These are phyloP conservation scores for Schwanniomyces occidentalis DNA, from an alignment of 805 yeast genomes.

Conservation along the genomic window DNA sequence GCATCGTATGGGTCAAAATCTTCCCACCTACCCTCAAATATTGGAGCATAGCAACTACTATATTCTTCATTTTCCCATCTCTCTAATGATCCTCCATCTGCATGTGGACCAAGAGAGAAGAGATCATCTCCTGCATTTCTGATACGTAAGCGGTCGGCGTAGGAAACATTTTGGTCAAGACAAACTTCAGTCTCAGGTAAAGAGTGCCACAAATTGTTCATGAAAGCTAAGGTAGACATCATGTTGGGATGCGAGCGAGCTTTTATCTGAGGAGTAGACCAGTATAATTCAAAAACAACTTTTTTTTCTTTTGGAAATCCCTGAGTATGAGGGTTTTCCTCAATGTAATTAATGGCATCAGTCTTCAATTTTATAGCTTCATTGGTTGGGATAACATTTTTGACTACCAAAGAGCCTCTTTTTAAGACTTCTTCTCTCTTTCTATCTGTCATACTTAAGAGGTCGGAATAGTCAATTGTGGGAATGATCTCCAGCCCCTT, in stretches of 20 bases:
- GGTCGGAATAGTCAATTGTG: constrained; percentile 18
- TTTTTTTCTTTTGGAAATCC: constrained; percentile 24
- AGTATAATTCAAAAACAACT: constrained; percentile 33
- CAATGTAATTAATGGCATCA: constrained; percentile 22
- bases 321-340: constrained; percentile 25
- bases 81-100: constrained; percentile 45
- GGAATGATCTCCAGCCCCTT: constrained; percentile 24
- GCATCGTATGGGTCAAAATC: constrained; percentile 41
- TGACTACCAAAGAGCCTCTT: constrained; percentile 29
- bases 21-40: constrained; percentile 44
- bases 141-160: constrained; percentile 45
- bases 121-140: constrained; percentile 36
- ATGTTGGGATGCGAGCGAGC: constrained; percentile 41
- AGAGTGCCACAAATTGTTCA: constrained; percentile 29
- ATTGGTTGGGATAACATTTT: constrained; percentile 27
- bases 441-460: constrained; percentile 5
- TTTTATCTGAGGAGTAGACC: constrained; percentile 39
- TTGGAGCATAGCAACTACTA: constrained; percentile 32
- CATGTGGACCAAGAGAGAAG: constrained; percentile 36
- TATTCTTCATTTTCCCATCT: constrained; percentile 47
- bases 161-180: constrained; percentile 31
- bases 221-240: constrained; percentile 22
- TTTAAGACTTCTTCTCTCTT: constrained; percentile 1
- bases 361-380: constrained; percentile 21
- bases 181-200: constrained; percentile 26